Base-by-base conservation (phyloP, 306 rosid genomes). In the Pachyrhizus erosus region DNA sequence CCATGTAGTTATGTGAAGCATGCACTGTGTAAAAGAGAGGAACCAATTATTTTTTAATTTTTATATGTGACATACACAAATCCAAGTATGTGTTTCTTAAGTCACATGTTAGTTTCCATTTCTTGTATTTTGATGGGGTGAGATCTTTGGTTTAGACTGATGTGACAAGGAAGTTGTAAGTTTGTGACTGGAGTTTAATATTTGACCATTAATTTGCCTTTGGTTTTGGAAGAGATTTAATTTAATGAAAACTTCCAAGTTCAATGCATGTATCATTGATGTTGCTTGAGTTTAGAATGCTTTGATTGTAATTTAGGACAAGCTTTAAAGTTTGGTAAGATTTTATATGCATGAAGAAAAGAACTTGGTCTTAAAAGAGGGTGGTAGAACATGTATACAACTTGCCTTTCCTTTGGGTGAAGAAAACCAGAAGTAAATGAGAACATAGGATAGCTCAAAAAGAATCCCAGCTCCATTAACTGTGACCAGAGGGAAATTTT, bases 401-500 rank as follows among this genome's bases (percentile, higher is more conserved):
- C 87, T 90, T 85, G 65, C 97, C 91, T 90, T 92, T 69, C 27
- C 76, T 86, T 46, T 88, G 5, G 90, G 2, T 3, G 97, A 39
- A 52, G 97, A 76, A 55, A 77, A 94, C 84, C 88, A 92, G 33
- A 90, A 79, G 68, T 91, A 94, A 37, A 94, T 87, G 84, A 86
- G 21, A 74, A 94, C 85, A 84, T 88, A 94, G 9, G 93, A 78
- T 37, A 88, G 42, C 81, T 94, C 97, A 11, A 94, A 87, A 84
- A 71, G 57, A 80, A 88, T 45, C 3, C 97, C 97, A 20, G 88
- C 79, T 61, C 93, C 97, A 84, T 92, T 94, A 39, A 88, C 89
- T 18, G 93, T 88, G 68, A 92, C 91, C 7, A 94, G 71, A 64
- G 89, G 91, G 45, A 94, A 77, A 62, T 91, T 92, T 81, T 94